Evolutionary conservation across 495 filamentous ascomycete genomes (phyloP), one percentile per base, ranked within the genome.

Genomic region (Trichoderma virens): DNA sequence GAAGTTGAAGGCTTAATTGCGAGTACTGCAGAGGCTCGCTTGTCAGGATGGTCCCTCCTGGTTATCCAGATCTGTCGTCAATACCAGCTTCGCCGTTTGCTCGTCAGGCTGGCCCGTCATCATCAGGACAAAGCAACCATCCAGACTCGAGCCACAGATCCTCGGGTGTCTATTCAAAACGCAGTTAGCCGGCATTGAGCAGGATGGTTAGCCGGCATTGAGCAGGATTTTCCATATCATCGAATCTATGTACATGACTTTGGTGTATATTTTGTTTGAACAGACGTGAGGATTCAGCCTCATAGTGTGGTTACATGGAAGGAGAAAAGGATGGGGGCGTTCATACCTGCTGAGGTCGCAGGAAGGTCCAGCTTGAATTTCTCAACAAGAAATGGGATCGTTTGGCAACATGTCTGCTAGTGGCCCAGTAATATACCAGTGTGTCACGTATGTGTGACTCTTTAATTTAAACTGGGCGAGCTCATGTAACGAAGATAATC

Each of bases 21-120:
- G 59, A 61, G 28, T 61, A 61, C 31, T 61, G 59, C 31, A 25
- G 59, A 35, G 35, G 59, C 3, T 35, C 59, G 20, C 35, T 61
- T 38, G 59, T 61, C 31, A 34, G 59, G 20, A 35, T 61, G 14
- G 59, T 61, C 9, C 59, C 59, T 9, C 25, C 23, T n/a, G 25
- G 30, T n/a, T 56, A 56, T 56, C 51, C 23, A 27, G 8, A 56
- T 30, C 51, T 56, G 6, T 56, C 51, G 30, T 30, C 51, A 30
- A 0, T 28, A 16, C 23, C 27, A 13, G 25, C 23, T 30, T 28
- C 51, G 11, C 25, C 23, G 3, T 56, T 56, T 18, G 27, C 51
- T 3, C 25, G 16, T 5, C 23, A 56, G 51, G 20, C 3, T 25
- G 27, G 27, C 23, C 14, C 23, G 27, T 27, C 51, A 56, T 56